Percentiles rank a stretch among this genome's conserved stretches.
These are phyloP conservation scores for Knoxia roxburghii DNA, from an alignment of 257 asterid species.

Conservation along the genomic window DNA sequence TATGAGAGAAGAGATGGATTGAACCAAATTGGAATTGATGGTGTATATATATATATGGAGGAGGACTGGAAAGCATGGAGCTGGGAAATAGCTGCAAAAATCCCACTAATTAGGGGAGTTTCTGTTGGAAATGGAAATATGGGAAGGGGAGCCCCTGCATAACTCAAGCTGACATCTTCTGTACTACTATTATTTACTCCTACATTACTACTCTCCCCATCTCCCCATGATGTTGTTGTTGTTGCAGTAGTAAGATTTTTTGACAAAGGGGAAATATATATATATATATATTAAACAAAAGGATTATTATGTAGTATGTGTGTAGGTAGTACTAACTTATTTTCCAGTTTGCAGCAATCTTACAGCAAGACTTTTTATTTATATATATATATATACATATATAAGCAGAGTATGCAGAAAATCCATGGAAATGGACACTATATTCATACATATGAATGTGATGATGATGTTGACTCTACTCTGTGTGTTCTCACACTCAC, in stretches of 20 bases:
- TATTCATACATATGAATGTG: neutral
- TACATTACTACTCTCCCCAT: neutral
- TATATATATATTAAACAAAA: too few species aligned
- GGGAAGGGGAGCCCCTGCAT: slow-evolving; percentile 9
- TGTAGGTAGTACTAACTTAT: too few species aligned
- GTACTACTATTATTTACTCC: neutral
- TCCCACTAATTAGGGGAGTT: slow-evolving; percentile 13
- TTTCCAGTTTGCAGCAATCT: too few species aligned
- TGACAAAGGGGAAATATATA: too few species aligned
- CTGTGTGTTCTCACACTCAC: neutral
- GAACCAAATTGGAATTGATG: too few species aligned
- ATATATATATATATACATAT: too few species aligned
- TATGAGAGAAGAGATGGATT: too few species aligned
- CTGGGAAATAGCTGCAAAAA: neutral
- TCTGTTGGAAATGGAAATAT: slow-evolving; percentile 12
- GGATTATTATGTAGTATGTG: too few species aligned
- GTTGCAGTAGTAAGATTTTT: neutral
- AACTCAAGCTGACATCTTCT: slow-evolving; percentile 13
- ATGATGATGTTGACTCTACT: slow-evolving; percentile 8
- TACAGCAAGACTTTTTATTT: too few species aligned
- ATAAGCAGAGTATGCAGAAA: too few species aligned
- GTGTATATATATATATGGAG: too few species aligned
- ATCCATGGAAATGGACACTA: neutral
- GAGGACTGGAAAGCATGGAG: neutral
- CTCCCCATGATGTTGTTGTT: neutral